Conservation (phyloP, 2,329 filamentous ascomycete species). For the Penicillium frequentans region DNA sequence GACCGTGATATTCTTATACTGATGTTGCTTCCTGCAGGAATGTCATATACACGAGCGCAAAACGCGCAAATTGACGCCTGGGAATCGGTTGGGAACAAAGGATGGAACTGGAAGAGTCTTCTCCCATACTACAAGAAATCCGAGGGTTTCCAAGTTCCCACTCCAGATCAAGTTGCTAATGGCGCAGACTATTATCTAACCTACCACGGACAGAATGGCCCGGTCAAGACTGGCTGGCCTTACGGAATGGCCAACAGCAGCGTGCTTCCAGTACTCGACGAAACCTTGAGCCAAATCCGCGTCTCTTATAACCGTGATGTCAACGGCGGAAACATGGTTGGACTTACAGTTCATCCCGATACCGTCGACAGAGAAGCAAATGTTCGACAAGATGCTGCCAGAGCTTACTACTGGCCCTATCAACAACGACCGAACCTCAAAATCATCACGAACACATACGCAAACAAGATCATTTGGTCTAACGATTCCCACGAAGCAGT, state of each 20-base stretch:
- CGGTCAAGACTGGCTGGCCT: conserved; percentile 31
- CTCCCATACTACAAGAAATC: conserved; percentile 34
- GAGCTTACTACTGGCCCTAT: conserved; percentile 50
- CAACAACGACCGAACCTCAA: conserved; percentile 45
- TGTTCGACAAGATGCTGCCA: conserved; percentile 49
- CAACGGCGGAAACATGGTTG: conserved; percentile 47
- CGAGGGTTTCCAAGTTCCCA: conserved; percentile 29
- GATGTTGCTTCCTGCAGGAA: conserved; percentile 24
- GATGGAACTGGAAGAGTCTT: conserved; percentile 35
- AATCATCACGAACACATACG: conserved; percentile 45
- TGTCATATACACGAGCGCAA: conserved; percentile 41
- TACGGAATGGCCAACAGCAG: conserved; percentile 22
- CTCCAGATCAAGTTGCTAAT: conserved; percentile 18
- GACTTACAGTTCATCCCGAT: conserved; percentile 44
- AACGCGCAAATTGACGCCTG: conserved; percentile 41
- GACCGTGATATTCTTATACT: background rate
- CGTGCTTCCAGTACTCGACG: conserved; percentile 34
- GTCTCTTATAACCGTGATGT: conserved; percentile 44
- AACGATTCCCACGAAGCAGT: conserved; percentile 15
- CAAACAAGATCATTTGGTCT: conserved; percentile 43
- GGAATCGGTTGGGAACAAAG: conserved; percentile 33
- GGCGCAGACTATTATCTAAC: conserved; percentile 29
- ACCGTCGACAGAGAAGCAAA: conserved; percentile 41
- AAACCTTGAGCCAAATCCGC: conserved; percentile 39
- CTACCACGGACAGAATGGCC: conserved; percentile 32